These are phyloP conservation scores for Albophoma yamanashiensis DNA, from an alignment of 2,329 filamentous ascomycete species.

Conservation along the genomic window DNA sequence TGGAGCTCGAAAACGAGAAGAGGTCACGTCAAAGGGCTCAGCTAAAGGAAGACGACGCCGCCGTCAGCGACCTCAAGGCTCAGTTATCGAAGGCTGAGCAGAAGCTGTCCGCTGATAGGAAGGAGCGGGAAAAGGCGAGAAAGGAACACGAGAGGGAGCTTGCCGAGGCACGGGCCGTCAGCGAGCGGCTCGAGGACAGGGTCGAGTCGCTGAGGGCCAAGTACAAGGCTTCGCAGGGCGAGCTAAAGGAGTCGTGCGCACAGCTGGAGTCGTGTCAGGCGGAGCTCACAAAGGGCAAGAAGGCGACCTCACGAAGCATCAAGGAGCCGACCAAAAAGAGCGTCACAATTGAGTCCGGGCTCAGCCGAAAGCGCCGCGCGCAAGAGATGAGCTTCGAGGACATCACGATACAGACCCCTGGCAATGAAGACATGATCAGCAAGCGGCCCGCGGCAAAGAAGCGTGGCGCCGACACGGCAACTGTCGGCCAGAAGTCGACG, in stretches of 20 bases:
- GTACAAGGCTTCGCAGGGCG: slow-evolving; percentile 57
- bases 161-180: slow-evolving; percentile 50
- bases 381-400: slow-evolving; percentile 35
- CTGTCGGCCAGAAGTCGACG: slow-evolving; percentile 72
- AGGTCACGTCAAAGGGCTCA: slow-evolving; percentile 20
- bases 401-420: slow-evolving; percentile 34
- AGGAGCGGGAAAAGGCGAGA: slow-evolving; percentile 33
- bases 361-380: slow-evolving; percentile 32
- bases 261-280: slow-evolving; percentile 27
- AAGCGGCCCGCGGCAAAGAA: slow-evolving; percentile 40
- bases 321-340: slow-evolving; percentile 13
- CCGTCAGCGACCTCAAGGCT: slow-evolving; percentile 28
- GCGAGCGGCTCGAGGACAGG: slow-evolving; percentile 57
- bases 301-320: slow-evolving; percentile 5
- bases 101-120: slow-evolving; percentile 28
- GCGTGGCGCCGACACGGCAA: slow-evolving; percentile 37
- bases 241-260: slow-evolving; percentile 53
- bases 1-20: slow-evolving; percentile 73
- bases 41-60: slow-evolving; percentile 23
- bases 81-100: slow-evolving; percentile 25
- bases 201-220: slow-evolving; percentile 60
- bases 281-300: slow-evolving; percentile 27
- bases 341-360: slow-evolving; percentile 15
- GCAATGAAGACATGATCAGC: slow-evolving; percentile 28
- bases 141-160: slow-evolving; percentile 42